These are phyloP conservation scores for Alternaria alternata DNA, from an alignment of 2,329 filamentous ascomycete genomes.

Conservation along the genomic window DNA sequence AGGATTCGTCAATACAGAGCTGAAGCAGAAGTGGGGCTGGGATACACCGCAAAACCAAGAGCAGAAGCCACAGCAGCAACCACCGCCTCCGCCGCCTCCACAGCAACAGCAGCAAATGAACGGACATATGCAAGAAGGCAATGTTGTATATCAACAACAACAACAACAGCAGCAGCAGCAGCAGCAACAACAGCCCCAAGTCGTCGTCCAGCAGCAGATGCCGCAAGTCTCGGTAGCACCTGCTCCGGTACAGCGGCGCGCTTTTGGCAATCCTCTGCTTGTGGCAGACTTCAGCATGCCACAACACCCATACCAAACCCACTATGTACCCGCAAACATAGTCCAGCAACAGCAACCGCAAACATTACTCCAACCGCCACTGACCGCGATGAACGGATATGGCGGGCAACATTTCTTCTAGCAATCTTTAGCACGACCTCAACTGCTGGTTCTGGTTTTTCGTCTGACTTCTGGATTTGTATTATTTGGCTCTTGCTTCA, in stretches of 20 bases:
- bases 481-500: constrained; percentile 4
- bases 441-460: background rate
- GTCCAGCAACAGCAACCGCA: constrained; percentile 38
- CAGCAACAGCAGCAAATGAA: constrained; percentile 30
- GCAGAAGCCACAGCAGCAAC: constrained; percentile 41
- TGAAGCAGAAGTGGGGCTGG: constrained; percentile 83
- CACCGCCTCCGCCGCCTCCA: constrained; percentile 28
- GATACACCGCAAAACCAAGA: constrained; percentile 52
- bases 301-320: constrained; percentile 81
- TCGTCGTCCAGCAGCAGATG: constrained; percentile 31
- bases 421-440: background rate
- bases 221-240: constrained; percentile 26
- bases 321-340: constrained; percentile 76
- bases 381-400: constrained; percentile 31
- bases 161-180: background rate
- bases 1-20: constrained; percentile 72
- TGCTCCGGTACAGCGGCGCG: constrained; percentile 45
- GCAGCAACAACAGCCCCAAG: constrained; percentile 20
- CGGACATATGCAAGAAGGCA: constrained; percentile 24
- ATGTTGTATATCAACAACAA: constrained; percentile 22
- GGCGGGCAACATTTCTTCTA: constrained; percentile 32
- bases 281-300: constrained; percentile 78
- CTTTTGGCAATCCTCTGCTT: constrained; percentile 74
- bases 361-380: constrained; percentile 30
- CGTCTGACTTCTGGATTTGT: background rate